Evolutionary conservation across 164 flowering plant genomes (phyloP).

Genomic region (Stephania yunnanensis): DNA sequence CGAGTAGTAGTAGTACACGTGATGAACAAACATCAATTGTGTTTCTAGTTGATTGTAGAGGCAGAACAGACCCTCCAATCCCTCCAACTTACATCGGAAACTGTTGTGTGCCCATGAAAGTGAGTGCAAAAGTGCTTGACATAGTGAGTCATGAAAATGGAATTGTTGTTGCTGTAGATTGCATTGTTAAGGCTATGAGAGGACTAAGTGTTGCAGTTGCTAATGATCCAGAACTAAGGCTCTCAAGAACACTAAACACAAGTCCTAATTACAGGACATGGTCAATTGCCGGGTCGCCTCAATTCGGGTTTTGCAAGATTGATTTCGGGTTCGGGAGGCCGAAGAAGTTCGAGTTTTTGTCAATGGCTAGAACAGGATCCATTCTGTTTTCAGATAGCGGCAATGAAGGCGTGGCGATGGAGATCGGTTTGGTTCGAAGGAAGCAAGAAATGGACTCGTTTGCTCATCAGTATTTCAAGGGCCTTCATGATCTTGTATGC

Average conservation of each 20-base stretch:
- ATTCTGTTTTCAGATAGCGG: not conserved
- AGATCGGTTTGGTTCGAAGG: not conserved
- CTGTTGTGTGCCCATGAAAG: conserved; percentile 16
- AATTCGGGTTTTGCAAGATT: not conserved
- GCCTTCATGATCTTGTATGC: no score
- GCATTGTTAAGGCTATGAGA: no score
- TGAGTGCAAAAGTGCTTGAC: not conserved
- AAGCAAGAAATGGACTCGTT: not conserved
- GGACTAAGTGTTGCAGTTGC: no score
- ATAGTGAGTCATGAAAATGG: conserved; percentile 26
- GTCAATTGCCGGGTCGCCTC: not conserved
- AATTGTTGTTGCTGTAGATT: conserved; percentile 17
- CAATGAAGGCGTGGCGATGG: not conserved
- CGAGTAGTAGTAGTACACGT: no score
- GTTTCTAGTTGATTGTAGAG: conserved; percentile 28
- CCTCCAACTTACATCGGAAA: conserved; percentile 43
- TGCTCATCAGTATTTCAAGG: not conserved
- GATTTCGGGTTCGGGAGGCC: conserved; percentile 3
- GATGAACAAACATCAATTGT: conserved; percentile 13
- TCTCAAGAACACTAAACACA: no score
- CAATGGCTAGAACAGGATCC: not conserved
- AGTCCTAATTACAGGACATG: not conserved
- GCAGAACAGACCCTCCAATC: conserved; percentile 17
- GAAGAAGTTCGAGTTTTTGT: not conserved
- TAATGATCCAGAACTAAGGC: no score